Percentiles rank a stretch among this genome's conserved stretches.
phyloP scores from a whole-genome alignment of 163 green algal species.

The Scenedesmus sp. region DNA sequence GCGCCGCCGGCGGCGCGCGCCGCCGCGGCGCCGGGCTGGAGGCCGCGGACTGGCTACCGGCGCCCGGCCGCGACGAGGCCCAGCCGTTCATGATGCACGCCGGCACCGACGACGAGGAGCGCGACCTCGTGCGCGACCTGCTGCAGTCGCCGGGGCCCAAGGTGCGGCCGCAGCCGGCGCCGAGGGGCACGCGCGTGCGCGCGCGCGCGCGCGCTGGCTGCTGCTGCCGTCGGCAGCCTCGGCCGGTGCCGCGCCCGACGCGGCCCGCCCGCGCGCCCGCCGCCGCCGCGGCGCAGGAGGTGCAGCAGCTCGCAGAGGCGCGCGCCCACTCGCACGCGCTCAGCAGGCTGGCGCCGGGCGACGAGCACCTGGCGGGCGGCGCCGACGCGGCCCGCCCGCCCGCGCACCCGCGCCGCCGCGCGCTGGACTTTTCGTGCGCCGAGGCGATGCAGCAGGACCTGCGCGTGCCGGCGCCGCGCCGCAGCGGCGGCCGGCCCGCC shows the following conservation, averaged over 20 bases:
- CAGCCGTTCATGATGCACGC: constrained; percentile 13
- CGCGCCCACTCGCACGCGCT: constrained; percentile 3
- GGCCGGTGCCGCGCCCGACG: not conserved
- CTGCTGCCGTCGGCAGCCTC: too few species aligned
- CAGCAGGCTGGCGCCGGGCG: not conserved
- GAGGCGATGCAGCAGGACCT: constrained; percentile 7
- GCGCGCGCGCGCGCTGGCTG: too few species aligned
- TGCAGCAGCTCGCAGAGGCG: constrained; percentile 23
- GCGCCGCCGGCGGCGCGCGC: constrained; percentile 1
- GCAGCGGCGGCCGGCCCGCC: not conserved
- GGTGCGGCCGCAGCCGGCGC: too few species aligned
- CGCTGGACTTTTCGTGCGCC: constrained; percentile 31
- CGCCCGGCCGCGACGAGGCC: not conserved
- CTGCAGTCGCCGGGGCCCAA: constrained; percentile 39
- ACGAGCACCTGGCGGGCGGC: not conserved
- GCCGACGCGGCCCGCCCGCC: not conserved
- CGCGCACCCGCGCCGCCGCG: constrained; percentile 1
- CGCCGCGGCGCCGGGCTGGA: constrained; percentile 25
- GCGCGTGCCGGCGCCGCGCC: not conserved
- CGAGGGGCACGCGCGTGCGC: too few species aligned
- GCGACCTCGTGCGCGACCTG: constrained; percentile 25
- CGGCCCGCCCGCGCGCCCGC: too few species aligned
- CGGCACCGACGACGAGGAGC: not conserved
- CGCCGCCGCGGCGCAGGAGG: constrained; percentile 10
- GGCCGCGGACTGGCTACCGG: constrained; percentile 23